These are phyloP conservation scores for Styphnolobium japonicum DNA, from an alignment of 306 rosid species.

Conservation along the genomic window DNA sequence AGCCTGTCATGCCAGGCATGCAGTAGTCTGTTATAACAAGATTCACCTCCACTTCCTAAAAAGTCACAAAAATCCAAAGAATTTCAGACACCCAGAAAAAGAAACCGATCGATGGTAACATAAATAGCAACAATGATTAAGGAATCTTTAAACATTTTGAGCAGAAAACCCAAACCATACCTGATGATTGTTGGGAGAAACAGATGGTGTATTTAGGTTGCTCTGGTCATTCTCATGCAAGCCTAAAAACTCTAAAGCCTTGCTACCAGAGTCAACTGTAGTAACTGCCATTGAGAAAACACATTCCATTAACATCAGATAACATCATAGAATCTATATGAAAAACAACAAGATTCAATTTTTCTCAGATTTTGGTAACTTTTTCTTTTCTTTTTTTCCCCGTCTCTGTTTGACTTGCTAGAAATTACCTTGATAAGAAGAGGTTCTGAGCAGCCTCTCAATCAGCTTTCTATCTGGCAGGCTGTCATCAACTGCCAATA, in stretches of 20 bases:
- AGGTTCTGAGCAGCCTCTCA: conserved; percentile 77
- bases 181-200: conserved; percentile 55
- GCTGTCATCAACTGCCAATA: conserved; percentile 94
- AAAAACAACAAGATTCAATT: neutral
- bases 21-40: conserved; percentile 93
- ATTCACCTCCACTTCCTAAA: conserved; percentile 81
- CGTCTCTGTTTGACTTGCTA: no score
- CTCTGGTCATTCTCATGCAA: conserved; percentile 51
- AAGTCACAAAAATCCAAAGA: conserved; percentile 24
- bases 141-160: conserved; percentile 4
- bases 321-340: neutral
- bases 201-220: conserved; percentile 44
- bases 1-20: conserved; percentile 99
- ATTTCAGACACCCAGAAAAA: conserved; percentile 29
- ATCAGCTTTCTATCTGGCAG: conserved; percentile 76
- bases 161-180: conserved; percentile 35
- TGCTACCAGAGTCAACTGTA: conserved; percentile 95
- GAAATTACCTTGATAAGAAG: conserved; percentile 81
- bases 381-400: no score
- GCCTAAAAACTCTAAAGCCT: conserved; percentile 90
- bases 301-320: neutral
- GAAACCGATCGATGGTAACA: neutral
- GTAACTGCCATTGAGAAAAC: conserved; percentile 61
- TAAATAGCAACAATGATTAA: neutral
- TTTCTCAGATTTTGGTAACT: no score